Percentiles rank a stretch among this genome's conserved stretches.
Conservation (phyloP, 176 grass and related monocot species). For the Guadua angustifolia region DNA sequence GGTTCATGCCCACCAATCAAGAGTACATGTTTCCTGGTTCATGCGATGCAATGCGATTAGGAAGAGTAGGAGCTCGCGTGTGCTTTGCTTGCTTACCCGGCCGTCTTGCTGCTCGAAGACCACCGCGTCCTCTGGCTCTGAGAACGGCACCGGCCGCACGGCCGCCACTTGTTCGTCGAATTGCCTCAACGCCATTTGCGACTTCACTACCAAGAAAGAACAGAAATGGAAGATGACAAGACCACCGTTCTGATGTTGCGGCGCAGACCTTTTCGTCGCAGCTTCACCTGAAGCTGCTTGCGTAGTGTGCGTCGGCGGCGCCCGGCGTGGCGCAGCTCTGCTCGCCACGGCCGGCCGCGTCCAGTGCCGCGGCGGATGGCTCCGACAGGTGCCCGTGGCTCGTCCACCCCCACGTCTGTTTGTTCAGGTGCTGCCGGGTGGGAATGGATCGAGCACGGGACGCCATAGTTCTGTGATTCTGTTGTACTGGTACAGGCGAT, state of each 20-base stretch:
- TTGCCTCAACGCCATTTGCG: slow-evolving; percentile 15
- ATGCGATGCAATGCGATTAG: neutral
- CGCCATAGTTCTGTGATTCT: slow-evolving; percentile 90
- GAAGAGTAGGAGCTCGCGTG: neutral
- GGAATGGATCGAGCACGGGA: no score
- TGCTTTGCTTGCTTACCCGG: slow-evolving; percentile 57
- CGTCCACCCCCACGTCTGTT: slow-evolving; percentile 75
- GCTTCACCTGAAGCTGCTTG: slow-evolving; percentile 53
- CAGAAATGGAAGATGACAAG: neutral
- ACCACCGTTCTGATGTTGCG: no score
- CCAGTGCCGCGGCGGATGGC: slow-evolving; percentile 20
- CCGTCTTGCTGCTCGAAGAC: slow-evolving; percentile 89
- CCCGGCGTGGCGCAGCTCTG: slow-evolving; percentile 49
- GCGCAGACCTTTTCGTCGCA: slow-evolving; percentile 94
- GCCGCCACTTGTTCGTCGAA: slow-evolving; percentile 69
- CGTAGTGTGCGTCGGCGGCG: slow-evolving; percentile 23
- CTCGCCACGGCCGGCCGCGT: neutral
- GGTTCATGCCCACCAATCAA: neutral
- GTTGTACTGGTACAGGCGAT: slow-evolving; percentile 89
- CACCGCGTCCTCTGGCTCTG: slow-evolving; percentile 73
- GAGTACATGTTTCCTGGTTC: neutral
- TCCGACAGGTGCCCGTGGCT: slow-evolving; percentile 63
- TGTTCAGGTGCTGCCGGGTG: slow-evolving; percentile 52
- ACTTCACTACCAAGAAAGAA: neutral
- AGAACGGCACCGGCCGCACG: slow-evolving; percentile 78